phyloP scores from a whole-genome alignment of 306 rosid genomes.

The Rosa persica region DNA sequence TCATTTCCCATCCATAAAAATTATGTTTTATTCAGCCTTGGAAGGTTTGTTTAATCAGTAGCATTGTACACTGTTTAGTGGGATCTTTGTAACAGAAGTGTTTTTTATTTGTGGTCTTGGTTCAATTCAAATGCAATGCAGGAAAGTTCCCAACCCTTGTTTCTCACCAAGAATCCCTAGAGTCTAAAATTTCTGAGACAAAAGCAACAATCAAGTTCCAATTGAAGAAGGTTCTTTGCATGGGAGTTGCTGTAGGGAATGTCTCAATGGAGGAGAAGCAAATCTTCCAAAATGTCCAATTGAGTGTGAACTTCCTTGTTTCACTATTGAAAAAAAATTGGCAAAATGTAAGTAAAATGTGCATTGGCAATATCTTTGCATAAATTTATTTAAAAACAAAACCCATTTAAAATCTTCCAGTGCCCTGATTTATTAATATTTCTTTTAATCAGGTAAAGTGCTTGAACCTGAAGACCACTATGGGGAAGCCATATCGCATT shows the following conservation, averaged over 20 bases:
- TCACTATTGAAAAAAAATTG: constrained; percentile 82
- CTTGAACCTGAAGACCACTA: constrained; percentile 39
- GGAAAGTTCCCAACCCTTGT: constrained; percentile 88
- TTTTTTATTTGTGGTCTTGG: background rate
- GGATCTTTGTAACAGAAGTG: background rate
- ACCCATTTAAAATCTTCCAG: background rate
- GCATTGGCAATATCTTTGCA: background rate
- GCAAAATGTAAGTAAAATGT: constrained; percentile 66
- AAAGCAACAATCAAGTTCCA: constrained; percentile 88
- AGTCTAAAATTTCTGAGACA: constrained; percentile 75
- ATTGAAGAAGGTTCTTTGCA: constrained; percentile 82
- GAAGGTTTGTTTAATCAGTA: background rate
- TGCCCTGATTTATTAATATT: background rate
- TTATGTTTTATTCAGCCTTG: background rate
- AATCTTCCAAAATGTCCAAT: constrained; percentile 79
- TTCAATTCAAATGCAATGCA: constrained; percentile 14
- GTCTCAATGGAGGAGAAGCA: constrained; percentile 88
- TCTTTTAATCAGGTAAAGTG: constrained; percentile 34
- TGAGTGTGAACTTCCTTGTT: constrained; percentile 82
- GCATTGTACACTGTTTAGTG: background rate
- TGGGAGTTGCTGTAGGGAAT: constrained; percentile 93
- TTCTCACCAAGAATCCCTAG: constrained; percentile 79
- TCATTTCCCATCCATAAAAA: background rate
- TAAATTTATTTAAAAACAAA: background rate
- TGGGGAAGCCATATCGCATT: constrained; percentile 41